A percentile compares a stretch with the other conserved stretches of the same genome.
These are phyloP conservation scores for Hanseniaspora taiwanica DNA, from an alignment of 805 yeast species.

Conservation along the genomic window DNA sequence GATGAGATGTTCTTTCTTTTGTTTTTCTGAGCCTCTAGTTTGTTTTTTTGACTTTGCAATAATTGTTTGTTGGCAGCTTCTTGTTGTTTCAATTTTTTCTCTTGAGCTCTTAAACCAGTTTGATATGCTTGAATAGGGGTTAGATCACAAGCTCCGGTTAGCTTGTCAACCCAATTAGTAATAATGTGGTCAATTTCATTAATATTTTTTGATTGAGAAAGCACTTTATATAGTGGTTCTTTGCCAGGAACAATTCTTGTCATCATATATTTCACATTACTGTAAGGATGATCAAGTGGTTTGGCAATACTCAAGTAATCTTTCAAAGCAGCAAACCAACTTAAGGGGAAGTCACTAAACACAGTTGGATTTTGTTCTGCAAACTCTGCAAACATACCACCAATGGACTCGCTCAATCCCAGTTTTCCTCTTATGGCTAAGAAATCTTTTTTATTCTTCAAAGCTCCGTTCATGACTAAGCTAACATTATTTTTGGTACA, in stretches of 20 bases:
- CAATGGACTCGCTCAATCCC: slow-evolving; percentile 40
- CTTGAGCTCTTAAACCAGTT: slow-evolving; percentile 10
- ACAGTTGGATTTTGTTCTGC: slow-evolving; percentile 84
- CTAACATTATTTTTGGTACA: slow-evolving; percentile 53
- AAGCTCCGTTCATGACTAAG: slow-evolving; percentile 72
- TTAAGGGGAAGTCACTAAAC: slow-evolving; percentile 34
- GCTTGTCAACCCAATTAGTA: slow-evolving; percentile 7
- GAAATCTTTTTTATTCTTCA: slow-evolving; percentile 43
- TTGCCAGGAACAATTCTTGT: slow-evolving; percentile 71
- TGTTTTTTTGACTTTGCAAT: slow-evolving; percentile 3
- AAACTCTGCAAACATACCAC: slow-evolving; percentile 87
- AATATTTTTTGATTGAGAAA: slow-evolving; percentile 43
- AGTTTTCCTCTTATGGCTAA: slow-evolving; percentile 35
- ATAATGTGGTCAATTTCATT: slow-evolving; percentile 29
- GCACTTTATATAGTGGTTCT: slow-evolving; percentile 39
- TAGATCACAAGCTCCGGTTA: slow-evolving; percentile 12
- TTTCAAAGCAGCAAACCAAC: slow-evolving; percentile 41
- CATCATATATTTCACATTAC: slow-evolving; percentile 74
- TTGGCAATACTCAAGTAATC: slow-evolving; percentile 45
- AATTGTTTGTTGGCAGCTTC: slow-evolving; percentile 2
- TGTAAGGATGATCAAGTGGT: slow-evolving; percentile 44
- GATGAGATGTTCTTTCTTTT: not conserved
- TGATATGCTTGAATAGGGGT: slow-evolving; percentile 12
- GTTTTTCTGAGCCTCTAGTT: slow-evolving; percentile 1
- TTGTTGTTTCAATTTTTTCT: not conserved